Evolutionary conservation across 2,329 filamentous ascomycete species (phyloP), one percentile per base, ranked within the genome.

Genomic region (Diatrype stigma): DNA sequence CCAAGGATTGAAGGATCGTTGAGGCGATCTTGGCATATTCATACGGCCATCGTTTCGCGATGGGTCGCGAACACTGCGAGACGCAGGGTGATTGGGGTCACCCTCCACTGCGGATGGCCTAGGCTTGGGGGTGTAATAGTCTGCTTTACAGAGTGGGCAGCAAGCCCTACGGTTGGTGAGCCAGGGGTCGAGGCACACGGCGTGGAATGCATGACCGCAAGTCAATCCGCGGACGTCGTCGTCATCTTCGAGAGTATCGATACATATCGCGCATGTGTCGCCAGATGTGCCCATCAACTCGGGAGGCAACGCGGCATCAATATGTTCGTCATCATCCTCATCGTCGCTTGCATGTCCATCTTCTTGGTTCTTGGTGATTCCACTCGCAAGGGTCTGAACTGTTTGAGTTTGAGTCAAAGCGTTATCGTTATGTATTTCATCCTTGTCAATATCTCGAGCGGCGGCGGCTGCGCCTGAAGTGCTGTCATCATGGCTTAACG

Each of bases 131-230:
- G 90, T 86, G 69, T 96, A 97, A 70, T 97, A 99, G 66, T 99
- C 94, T 38, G 93, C 90, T 73, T 99, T 99, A 78, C 94, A 99
- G 6, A 99, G 84, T 6, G 94, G 94, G 68, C 94, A 99, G 75
- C 93, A 97, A 23, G 94, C 94, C 58, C 93, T 86, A 56, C 94
- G 84, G 65, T 89, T 92, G 10, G 94, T 99, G 56, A 99, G 75
- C 94, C 94, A 99, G 11, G 94, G 94, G 62, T 99, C 94, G 46
- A 99, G 83, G 66, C 94, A 99, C 37, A 87, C 89, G 47, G 91
- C 92, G 68, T 99, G 94, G 81, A 97, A 99, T 49, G 93, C 92
- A 70, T 99, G 94, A n/a, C 94, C 94, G 64, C 94, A 99, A 3
- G 90, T 91, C 54, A 99, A 74, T 2, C 94, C 94, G 60, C 94